These are phyloP conservation scores for Mallotus repandus DNA, from an alignment of 441 rosid genomes.

Conservation along the genomic window DNA sequence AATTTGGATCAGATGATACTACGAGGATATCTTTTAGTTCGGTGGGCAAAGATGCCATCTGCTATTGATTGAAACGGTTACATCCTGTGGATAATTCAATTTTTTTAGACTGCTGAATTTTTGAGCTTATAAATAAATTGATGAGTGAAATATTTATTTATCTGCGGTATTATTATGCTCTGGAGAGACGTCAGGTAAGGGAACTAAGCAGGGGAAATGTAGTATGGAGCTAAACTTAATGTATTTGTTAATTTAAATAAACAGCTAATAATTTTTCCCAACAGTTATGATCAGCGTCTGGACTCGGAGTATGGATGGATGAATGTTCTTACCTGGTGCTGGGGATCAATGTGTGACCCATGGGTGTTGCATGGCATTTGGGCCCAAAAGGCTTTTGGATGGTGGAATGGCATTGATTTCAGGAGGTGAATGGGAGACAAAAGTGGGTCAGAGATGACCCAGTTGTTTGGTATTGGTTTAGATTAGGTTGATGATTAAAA, in stretches of 20 bases:
- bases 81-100: background rate
- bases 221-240: too few relatives aligned
- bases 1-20: conserved; percentile 57
- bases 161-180: background rate
- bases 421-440: conserved; percentile 8
- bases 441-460: background rate
- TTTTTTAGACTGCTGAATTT: background rate
- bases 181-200: background rate
- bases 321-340: too few relatives aligned
- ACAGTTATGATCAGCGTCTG: too few relatives aligned
- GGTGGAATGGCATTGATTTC: background rate
- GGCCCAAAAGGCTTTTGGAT: background rate
- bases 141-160: background rate
- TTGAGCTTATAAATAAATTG: background rate
- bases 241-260: too few relatives aligned
- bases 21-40: conserved; percentile 60
- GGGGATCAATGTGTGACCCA: too few relatives aligned
- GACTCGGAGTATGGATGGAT: too few relatives aligned
- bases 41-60: conserved; percentile 49
- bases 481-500: background rate
- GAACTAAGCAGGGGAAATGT: too few relatives aligned
- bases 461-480: background rate
- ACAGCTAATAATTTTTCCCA: too few relatives aligned
- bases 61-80: conserved; percentile 36
- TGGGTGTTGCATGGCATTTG: too few relatives aligned